Evolutionary conservation across 2,329 filamentous ascomycete species (phyloP).

Genomic region (Leptographium wingfieldii): DNA sequence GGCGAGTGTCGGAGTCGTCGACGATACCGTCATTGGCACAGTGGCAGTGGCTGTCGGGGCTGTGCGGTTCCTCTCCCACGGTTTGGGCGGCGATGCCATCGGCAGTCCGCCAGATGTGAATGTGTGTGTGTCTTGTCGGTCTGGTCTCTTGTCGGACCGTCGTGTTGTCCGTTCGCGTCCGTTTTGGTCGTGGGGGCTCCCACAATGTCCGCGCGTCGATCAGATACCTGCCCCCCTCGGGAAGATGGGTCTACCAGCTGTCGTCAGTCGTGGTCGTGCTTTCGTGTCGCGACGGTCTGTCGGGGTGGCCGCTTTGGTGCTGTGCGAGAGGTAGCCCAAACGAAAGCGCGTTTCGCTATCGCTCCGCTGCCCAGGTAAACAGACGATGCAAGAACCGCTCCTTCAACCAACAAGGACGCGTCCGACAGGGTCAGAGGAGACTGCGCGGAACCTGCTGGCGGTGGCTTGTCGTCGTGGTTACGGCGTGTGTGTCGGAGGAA

Average conservation of each 20-base stretch:
- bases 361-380: neutral
- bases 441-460: neutral
- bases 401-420: neutral
- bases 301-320: neutral
- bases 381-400: neutral
- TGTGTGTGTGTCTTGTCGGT: neutral
- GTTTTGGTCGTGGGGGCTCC: no score
- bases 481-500: neutral
- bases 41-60: conserved; percentile 11
- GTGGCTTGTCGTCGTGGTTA: neutral
- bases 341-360: neutral
- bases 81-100: conserved; percentile 84
- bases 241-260: no score
- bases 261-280: no score
- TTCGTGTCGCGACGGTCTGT: no score
- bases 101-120: conserved; percentile 7
- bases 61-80: conserved; percentile 78
- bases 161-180: no score
- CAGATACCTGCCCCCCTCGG: no score
- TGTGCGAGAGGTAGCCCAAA: neutral
- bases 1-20: conserved; percentile 28
- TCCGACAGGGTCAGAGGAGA: neutral
- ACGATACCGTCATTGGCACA: conserved; percentile 26
- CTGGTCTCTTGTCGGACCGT: neutral
- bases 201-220: no score